Evolutionary conservation across 2,329 filamentous ascomycete species (phyloP), one percentile per base, ranked within the genome.

Genomic region (Beauveria scarabaeidicola): DNA sequence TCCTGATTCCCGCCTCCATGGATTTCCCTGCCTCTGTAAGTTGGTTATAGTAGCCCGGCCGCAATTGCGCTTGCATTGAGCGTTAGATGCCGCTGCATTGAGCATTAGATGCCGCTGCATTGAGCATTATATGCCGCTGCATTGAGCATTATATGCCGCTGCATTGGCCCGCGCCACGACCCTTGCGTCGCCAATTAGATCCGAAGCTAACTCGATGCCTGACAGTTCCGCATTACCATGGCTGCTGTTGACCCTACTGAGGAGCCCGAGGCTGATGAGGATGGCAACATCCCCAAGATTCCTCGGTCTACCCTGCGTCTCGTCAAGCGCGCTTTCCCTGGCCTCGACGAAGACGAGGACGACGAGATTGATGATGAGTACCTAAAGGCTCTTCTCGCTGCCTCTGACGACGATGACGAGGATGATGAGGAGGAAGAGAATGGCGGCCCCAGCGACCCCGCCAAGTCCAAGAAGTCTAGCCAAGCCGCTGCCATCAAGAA

Each of bases 181-280:
- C 10, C 23, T 21, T 10, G 6, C n/a, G 2, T 47, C 59, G 64
- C 50, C 59, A 50, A n/a, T 52, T 58, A 63, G 66, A 64, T 57
- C 62, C 27, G 38, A 41, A 55, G 62, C 72, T 74, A 64, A 76
- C 63, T 65, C 51, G 32, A 47, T 55, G 52, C 52, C 38, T 58
- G 44, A 29, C 69, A 96, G 92, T 95, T 97, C 78, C 91, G 91
- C 73, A 91, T 99, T 71, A 97, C 92, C 69, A 99, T 99, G 94
- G 94, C 95, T 69, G 94, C 94, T 65, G 88, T 99, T 73, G 93
- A 99, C 73, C 94, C 94, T 61, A 91, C 85, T 69, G 89, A 89
- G 68, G 81, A 85, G 67, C 82, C 86, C 40, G 82, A 90, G 73
- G 80, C 80, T 61, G 85, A 87, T 66, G 80, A 81, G 61, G 81